These are phyloP conservation scores for Suillus paluster DNA, from an alignment of 768 basidiomycete species.

Conservation along the genomic window DNA sequence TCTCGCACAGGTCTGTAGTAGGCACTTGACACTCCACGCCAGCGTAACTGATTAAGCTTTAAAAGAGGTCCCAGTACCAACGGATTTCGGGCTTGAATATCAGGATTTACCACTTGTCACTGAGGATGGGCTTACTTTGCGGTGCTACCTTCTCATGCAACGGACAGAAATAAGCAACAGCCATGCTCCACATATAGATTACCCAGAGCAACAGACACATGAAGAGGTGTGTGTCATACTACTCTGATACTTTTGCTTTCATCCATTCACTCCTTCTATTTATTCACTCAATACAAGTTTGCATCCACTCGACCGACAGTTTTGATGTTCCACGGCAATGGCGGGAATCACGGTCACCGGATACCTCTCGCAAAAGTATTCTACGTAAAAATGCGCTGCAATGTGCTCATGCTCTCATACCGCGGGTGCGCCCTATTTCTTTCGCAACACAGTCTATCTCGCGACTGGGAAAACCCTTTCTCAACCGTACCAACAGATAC, in stretches of 20 bases:
- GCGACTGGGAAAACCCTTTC: background rate
- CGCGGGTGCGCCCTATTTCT: conserved; percentile 65
- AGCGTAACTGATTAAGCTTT: background rate
- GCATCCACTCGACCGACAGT: conserved; percentile 74
- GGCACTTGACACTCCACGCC: background rate
- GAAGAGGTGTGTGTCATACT: conserved; percentile 57
- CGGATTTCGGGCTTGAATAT: conserved; percentile 72
- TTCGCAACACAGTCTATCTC: background rate
- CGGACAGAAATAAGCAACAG: conserved; percentile 48
- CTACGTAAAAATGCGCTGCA: conserved; percentile 82
- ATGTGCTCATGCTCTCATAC: conserved; percentile 94
- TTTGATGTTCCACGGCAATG: conserved; percentile 93
- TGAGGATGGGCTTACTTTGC: conserved; percentile 70
- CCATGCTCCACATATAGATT: conserved; percentile 40
- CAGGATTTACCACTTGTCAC: conserved; percentile 76
- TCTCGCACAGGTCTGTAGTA: conserved; percentile 69
- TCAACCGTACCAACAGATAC: conserved; percentile 55
- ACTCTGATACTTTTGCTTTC: background rate
- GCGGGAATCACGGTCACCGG: conserved; percentile 86
- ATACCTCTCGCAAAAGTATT: conserved; percentile 88
- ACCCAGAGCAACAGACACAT: conserved; percentile 47
- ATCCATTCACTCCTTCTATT: background rate
- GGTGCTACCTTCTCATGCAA: conserved; percentile 79
- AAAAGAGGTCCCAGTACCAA: conserved; percentile 73
- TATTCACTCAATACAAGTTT: conserved; percentile 32